Conservation (phyloP, 257 asterid genomes). For the Solanum peruvianum region DNA sequence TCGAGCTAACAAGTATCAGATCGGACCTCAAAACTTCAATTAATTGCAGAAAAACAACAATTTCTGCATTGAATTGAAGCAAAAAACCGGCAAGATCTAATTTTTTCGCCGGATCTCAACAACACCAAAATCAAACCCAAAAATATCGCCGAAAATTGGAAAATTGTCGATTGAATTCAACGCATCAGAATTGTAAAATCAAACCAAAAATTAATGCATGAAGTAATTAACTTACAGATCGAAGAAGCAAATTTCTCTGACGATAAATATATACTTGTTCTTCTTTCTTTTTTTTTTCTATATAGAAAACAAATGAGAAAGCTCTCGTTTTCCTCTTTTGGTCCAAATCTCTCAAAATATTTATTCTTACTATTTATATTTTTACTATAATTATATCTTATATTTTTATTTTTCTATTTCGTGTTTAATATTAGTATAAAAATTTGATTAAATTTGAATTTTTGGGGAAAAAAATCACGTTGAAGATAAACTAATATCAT, state of each 20-base stretch:
- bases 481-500: not conserved
- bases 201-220: not conserved
- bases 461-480: accelerated
- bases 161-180: not conserved
- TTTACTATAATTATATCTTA: not conserved
- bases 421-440: not conserved
- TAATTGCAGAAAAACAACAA: not conserved
- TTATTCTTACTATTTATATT: not conserved
- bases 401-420: not conserved
- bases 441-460: accelerated
- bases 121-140: not conserved
- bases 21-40: not conserved
- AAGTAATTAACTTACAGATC: constrained; percentile 4
- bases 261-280: not conserved
- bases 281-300: not conserved
- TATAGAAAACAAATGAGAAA: not conserved
- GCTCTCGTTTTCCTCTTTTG: not conserved
- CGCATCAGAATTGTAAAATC: not conserved
- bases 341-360: not conserved
- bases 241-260: not conserved
- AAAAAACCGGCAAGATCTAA: not conserved
- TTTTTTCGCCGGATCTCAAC: not conserved
- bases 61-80: not conserved
- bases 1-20: constrained; percentile 1
- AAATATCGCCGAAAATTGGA: not conserved